phyloP scores from a whole-genome alignment of 75 land plant species.

The Picea glauca region DNA sequence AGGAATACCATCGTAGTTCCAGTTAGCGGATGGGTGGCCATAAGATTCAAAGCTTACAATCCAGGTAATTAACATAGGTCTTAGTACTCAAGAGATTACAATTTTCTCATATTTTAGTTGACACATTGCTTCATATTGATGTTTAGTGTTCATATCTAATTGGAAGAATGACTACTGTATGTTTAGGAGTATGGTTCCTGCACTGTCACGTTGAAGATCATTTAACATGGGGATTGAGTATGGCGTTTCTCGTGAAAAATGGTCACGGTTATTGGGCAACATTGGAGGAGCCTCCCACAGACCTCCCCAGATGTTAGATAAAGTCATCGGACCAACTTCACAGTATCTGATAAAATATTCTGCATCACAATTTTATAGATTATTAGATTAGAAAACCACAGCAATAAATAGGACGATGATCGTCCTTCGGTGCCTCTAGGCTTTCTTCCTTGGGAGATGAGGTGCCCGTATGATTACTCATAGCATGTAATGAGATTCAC shows the following conservation, averaged over 20 bases:
- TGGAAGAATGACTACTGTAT: not conserved
- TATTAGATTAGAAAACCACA: too few species aligned
- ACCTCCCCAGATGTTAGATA: constrained; percentile 9
- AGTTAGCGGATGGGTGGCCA: constrained; percentile 17
- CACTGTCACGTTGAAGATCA: constrained; percentile 43
- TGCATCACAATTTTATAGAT: too few species aligned
- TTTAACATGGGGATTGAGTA: constrained; percentile 35
- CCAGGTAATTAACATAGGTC: constrained; percentile 10
- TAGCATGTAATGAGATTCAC: too few species aligned
- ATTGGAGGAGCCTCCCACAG: constrained; percentile 18
- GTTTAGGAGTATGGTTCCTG: constrained; percentile 28
- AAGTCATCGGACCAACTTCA: too few species aligned
- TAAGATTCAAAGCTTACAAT: constrained; percentile 29
- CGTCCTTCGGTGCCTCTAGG: too few species aligned
- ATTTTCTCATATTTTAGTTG: not conserved
- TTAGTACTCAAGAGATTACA: not conserved
- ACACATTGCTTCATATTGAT: not conserved
- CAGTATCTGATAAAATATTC: too few species aligned
- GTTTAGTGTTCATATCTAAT: too few species aligned
- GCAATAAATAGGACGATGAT: too few species aligned
- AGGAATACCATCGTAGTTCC: constrained; percentile 21
- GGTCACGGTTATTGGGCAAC: constrained; percentile 15
- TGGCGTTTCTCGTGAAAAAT: constrained; percentile 39
- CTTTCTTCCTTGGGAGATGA: too few species aligned
- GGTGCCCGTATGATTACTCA: too few species aligned